Conservation (phyloP, 2,329 filamentous ascomycete species). For the Colletotrichum theobromicola region DNA sequence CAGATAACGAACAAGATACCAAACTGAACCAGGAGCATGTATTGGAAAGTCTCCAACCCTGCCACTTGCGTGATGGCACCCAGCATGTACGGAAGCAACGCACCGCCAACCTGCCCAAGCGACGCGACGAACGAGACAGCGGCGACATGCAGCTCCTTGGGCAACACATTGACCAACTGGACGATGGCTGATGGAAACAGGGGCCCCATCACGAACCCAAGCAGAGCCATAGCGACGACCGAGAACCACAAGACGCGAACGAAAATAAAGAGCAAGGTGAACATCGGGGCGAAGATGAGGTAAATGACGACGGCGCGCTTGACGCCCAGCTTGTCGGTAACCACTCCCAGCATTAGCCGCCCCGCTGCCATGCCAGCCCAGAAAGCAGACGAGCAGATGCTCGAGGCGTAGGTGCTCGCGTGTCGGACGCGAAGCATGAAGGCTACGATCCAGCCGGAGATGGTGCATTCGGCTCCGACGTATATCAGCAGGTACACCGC, state of each 20-base stretch:
- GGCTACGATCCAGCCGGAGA: slow-evolving; percentile 50
- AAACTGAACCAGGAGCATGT: slow-evolving; percentile 29
- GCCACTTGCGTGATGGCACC: slow-evolving; percentile 41
- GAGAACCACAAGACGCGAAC: slow-evolving; percentile 3
- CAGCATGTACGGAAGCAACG: slow-evolving; percentile 46
- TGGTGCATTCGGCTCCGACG: slow-evolving; percentile 47
- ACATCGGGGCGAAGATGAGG: not conserved
- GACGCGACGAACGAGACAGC: slow-evolving; percentile 49
- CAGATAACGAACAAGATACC: slow-evolving; percentile 20
- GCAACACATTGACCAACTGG: not conserved
- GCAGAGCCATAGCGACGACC: not conserved
- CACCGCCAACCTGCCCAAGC: slow-evolving; percentile 48
- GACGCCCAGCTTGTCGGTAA: slow-evolving; percentile 35
- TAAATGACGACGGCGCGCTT: slow-evolving; percentile 6
- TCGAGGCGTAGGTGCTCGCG: slow-evolving; percentile 38
- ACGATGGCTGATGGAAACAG: slow-evolving; percentile 18
- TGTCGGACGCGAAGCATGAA: slow-evolving; percentile 47
- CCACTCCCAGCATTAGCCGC: slow-evolving; percentile 33
- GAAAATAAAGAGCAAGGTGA: not conserved
- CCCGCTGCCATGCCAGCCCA: slow-evolving; percentile 50
- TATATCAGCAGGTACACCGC: slow-evolving; percentile 48
- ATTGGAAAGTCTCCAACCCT: slow-evolving; percentile 41
- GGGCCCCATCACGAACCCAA: slow-evolving; percentile 21
- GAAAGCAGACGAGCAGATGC: slow-evolving; percentile 46
- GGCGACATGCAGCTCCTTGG: slow-evolving; percentile 39